phyloP scores from a whole-genome alignment of 768 basidiomycete species.

The Trametes villosa region DNA sequence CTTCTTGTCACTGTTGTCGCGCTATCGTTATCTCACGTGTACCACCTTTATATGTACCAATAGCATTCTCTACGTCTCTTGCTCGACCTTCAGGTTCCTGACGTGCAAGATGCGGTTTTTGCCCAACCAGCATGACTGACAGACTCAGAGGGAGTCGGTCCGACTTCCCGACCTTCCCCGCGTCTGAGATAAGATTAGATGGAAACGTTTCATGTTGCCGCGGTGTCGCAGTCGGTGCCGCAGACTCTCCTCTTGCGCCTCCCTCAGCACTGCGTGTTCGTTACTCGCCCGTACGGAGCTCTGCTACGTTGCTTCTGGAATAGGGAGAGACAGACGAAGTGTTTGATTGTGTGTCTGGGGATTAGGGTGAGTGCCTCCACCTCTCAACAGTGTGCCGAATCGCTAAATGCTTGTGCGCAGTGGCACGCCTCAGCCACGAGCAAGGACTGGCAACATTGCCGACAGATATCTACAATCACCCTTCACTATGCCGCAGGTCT shows the following conservation, averaged over 20 bases:
- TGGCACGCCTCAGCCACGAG: slow-evolving; percentile 7
- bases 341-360: too few species aligned
- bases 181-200: slow-evolving; percentile 5
- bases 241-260: too few species aligned
- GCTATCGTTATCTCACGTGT: slow-evolving; percentile 22
- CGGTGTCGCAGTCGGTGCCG: not conserved
- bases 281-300: too few species aligned
- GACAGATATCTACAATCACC: not conserved
- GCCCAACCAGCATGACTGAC: too few species aligned
- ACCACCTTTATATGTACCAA: not conserved
- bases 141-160: not conserved
- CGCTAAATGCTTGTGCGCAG: not conserved
- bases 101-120: too few species aligned
- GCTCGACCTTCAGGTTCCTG: not conserved
- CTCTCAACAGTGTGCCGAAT: not conserved
- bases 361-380: too few species aligned
- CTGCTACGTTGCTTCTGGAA: too few species aligned
- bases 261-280: not conserved
- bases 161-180: not conserved
- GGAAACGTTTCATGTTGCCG: not conserved
- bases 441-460: not conserved
- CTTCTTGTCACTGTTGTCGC: slow-evolving; percentile 1
- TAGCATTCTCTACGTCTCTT: not conserved
- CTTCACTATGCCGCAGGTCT: slow-evolving; percentile 26
- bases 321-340: too few species aligned